These are phyloP conservation scores for Paramecium sexaurelia DNA, from an alignment of 73 alveolate species.

Conservation along the genomic window DNA sequence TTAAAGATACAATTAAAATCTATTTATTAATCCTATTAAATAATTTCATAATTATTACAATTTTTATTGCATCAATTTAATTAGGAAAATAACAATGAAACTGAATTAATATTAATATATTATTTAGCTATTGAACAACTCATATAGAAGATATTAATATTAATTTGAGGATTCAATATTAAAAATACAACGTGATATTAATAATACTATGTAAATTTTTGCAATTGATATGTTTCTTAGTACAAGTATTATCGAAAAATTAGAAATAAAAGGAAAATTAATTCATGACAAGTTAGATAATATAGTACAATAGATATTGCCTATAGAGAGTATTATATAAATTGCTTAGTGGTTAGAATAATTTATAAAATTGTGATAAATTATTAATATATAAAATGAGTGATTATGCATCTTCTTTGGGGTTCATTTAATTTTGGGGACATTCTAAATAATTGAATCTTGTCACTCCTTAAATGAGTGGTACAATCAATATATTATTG, in stretches of 20 bases:
- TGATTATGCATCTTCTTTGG: slow-evolving; percentile 78
- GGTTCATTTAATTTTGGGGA: slow-evolving; percentile 93
- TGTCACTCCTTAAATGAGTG: slow-evolving; percentile 72
- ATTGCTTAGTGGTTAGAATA: background rate
- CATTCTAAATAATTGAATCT: slow-evolving; percentile 83
- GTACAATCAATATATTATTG: slow-evolving; percentile 75
- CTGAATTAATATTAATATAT: slow-evolving; percentile 5
- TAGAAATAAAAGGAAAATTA: background rate
- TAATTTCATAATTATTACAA: no score
- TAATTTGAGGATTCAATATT: slow-evolving; percentile 1
- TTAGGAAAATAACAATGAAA: slow-evolving; percentile 6
- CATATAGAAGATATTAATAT: slow-evolving; percentile 37
- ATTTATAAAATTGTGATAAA: background rate
- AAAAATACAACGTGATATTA: background rate
- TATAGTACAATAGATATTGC: background rate
- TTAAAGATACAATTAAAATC: background rate
- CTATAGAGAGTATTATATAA: background rate
- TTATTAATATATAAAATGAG: background rate
- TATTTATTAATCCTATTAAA: no score
- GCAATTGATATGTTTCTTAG: slow-evolving; percentile 5
- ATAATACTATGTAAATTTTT: background rate
- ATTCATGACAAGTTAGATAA: background rate
- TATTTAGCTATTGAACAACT: slow-evolving; percentile 38
- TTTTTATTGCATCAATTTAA: background rate
- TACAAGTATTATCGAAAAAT: background rate